Percentiles rank a stretch among this genome's conserved stretches.
Evolutionary conservation across 2,329 filamentous ascomycete genomes (phyloP).

Genomic region (Chaetomiaceae sp.): DNA sequence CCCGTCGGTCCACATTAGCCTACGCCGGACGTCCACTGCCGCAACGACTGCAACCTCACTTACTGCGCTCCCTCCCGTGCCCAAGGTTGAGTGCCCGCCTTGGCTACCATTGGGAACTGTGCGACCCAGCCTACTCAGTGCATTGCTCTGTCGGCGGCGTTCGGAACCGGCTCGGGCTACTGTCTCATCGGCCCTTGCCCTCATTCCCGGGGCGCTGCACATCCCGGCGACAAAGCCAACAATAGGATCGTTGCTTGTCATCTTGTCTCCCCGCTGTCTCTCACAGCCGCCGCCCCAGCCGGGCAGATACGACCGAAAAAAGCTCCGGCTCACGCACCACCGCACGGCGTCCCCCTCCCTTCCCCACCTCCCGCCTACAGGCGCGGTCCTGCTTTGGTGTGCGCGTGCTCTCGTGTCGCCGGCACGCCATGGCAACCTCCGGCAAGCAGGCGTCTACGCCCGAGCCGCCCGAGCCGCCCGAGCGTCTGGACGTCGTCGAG

Average conservation of each 20-base stretch:
- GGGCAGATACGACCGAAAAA: background rate
- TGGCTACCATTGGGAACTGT: background rate
- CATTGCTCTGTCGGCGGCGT: background rate
- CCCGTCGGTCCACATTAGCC: conserved; percentile 5
- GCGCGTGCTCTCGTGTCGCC: background rate
- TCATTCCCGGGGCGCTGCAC: background rate
- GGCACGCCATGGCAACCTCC: conserved; percentile 18
- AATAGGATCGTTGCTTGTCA: background rate
- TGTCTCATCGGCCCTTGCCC: background rate
- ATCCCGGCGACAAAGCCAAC: background rate
- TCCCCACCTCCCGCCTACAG: no score
- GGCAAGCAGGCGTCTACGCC: conserved; percentile 7
- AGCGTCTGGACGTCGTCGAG: conserved; percentile 30
- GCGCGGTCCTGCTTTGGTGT: no score
- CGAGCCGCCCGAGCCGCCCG: conserved; percentile 11
- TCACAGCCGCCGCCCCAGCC: background rate
- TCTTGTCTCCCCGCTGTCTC: background rate
- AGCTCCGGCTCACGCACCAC: background rate
- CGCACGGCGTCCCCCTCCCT: no score
- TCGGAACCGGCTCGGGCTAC: background rate
- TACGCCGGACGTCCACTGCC: background rate
- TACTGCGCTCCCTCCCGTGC: background rate
- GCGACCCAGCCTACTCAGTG: background rate
- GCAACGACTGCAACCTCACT: background rate
- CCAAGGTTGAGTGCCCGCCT: background rate